Evolutionary conservation across 495 filamentous ascomycete genomes (phyloP).

Genomic region (Annulohypoxylon bovei): DNA sequence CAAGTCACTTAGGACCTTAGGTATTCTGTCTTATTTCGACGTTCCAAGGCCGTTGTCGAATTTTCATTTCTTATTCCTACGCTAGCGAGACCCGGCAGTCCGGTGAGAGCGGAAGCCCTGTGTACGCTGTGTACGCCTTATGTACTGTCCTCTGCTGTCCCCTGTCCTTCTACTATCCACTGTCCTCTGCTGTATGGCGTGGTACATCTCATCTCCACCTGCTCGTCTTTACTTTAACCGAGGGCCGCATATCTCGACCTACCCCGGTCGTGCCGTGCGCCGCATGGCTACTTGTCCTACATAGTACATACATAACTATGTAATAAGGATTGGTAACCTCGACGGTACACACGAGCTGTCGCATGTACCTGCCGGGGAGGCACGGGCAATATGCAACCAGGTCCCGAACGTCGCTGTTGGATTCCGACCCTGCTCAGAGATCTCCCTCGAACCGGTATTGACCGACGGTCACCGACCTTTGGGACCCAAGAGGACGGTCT

Average conservation of each 20-base stretch:
- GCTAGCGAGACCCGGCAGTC: slow-evolving; percentile 37
- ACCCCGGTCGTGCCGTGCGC: slow-evolving; percentile 2
- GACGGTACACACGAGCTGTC: slow-evolving; percentile 3
- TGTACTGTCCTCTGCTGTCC: neutral
- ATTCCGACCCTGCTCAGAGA: slow-evolving; percentile 18
- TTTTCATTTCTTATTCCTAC: slow-evolving; percentile 25
- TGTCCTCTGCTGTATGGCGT: neutral
- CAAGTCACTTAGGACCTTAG: slow-evolving; percentile 19
- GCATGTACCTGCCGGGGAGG: slow-evolving; percentile 5
- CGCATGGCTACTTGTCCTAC: neutral
- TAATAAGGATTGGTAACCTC: slow-evolving; percentile 12
- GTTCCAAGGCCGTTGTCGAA: slow-evolving; percentile 13
- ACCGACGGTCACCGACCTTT: slow-evolving; percentile 19
- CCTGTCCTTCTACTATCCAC: no score
- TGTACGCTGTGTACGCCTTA: neutral
- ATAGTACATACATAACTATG: slow-evolving; percentile 5
- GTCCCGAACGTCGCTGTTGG: slow-evolving; percentile 23
- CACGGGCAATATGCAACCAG: slow-evolving; percentile 2
- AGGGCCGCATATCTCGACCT: slow-evolving; percentile 20
- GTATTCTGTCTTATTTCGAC: slow-evolving; percentile 20
- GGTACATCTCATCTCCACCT: slow-evolving; percentile 3
- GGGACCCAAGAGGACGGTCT: slow-evolving; percentile 13
- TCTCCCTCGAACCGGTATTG: slow-evolving; percentile 9
- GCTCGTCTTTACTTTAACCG: slow-evolving; percentile 33
- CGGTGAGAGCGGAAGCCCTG: slow-evolving; percentile 6